Conservation (phyloP, 179 eudicot species). For the Beta lomatogona region DNA sequence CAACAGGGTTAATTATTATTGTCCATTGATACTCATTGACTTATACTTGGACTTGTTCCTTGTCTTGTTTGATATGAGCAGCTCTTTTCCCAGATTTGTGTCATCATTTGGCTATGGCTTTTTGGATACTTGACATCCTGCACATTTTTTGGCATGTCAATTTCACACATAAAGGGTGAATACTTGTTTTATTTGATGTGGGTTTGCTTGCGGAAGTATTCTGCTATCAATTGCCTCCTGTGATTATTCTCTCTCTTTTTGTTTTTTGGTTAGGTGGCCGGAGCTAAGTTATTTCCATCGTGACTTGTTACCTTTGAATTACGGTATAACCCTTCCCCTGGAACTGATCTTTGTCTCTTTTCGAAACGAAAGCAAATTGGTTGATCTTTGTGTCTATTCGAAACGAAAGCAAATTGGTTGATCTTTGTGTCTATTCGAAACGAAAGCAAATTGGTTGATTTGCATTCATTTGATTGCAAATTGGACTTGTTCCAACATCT, state of each 20-base stretch:
- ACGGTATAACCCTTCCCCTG: background rate
- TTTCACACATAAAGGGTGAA: background rate
- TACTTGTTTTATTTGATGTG: background rate
- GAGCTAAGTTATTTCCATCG: background rate
- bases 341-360: background rate
- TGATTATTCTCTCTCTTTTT: background rate
- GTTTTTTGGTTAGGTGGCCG: background rate
- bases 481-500: background rate
- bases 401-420: background rate
- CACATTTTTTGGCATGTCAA: background rate
- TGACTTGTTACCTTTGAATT: background rate
- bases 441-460: background rate
- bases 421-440: no score
- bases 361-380: background rate
- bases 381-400: background rate
- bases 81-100: background rate
- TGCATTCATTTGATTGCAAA: background rate
- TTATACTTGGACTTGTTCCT: background rate
- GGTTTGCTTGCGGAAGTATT: background rate
- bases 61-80: slow-evolving; percentile 18
- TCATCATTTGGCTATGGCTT: background rate
- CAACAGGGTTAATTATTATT: background rate
- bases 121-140: background rate
- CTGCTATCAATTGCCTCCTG: slow-evolving; percentile 4
- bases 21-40: background rate